A percentile compares a stretch with the other conserved stretches of the same genome.
Evolutionary conservation across 352 stramenopile species (phyloP).

Genomic region (Phytopythium cucurbitacearum): DNA sequence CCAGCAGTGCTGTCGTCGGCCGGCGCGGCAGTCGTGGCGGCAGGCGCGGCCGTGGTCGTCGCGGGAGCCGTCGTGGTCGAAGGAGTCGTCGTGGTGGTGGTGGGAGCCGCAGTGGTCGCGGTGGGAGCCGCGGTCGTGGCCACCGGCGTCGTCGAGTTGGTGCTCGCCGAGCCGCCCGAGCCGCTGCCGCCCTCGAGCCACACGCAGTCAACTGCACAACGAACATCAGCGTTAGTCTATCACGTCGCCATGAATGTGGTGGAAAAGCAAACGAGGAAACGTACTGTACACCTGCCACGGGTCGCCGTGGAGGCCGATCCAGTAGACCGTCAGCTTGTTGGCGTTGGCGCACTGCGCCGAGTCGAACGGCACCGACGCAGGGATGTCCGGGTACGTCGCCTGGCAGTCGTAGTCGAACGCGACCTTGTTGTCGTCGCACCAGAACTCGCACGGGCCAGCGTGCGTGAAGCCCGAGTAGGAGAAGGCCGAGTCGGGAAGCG

Average conservation of each 20-base stretch:
- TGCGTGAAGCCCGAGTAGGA: conserved; percentile 55
- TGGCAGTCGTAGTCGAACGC: conserved; percentile 45
- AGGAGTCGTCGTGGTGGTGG: not conserved
- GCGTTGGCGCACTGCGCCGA: conserved; percentile 32
- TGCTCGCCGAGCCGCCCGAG: conserved; percentile 2
- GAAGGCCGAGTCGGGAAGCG: conserved; percentile 28
- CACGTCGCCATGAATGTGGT: too few species aligned
- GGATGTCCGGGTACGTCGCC: conserved; percentile 26
- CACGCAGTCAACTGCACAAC: conserved; percentile 2
- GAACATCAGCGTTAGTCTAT: too few species aligned
- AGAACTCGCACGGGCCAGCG: conserved; percentile 52
- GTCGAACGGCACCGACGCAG: conserved; percentile 12
- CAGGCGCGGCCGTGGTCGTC: not conserved
- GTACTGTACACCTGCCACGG: conserved; percentile 12
- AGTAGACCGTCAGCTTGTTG: conserved; percentile 51
- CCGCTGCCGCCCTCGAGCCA: conserved; percentile 9
- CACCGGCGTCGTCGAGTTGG: conserved; percentile 7
- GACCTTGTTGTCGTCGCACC: conserved; percentile 54
- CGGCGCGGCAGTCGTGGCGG: not conserved
- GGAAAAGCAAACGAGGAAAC: too few species aligned
- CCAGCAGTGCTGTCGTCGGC: conserved; percentile 3
- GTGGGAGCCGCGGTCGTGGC: conserved; percentile 5
- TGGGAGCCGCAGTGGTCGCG: not conserved
- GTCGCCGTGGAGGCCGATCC: conserved; percentile 23
- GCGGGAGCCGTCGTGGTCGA: conserved; percentile 1